Percentiles rank a stretch among this genome's conserved stretches.
These are phyloP conservation scores for Arthroderma sp. DNA, from an alignment of 2,329 filamentous ascomycete genomes.

Conservation along the genomic window DNA sequence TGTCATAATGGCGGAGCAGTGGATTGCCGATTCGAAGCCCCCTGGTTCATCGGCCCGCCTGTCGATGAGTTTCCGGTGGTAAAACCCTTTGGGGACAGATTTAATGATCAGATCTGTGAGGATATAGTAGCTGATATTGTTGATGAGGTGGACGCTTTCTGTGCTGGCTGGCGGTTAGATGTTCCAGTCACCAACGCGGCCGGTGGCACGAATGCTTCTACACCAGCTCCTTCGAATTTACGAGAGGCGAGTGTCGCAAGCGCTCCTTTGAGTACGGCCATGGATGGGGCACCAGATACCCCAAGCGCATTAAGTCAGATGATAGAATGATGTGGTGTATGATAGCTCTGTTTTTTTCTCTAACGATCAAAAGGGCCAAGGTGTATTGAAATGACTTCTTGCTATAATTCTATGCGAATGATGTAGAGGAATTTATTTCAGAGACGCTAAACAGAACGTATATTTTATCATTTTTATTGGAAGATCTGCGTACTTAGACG, in stretches of 20 bases:
- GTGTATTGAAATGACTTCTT: not conserved
- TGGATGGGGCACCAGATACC: not conserved
- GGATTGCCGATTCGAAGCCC: slow-evolving; percentile 85
- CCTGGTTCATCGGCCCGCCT: slow-evolving; percentile 77
- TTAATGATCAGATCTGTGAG: slow-evolving; percentile 86
- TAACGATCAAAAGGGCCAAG: not conserved
- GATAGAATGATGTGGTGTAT: not conserved
- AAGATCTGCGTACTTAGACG: slow-evolving; percentile 12
- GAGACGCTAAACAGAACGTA: not conserved
- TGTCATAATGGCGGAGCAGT: slow-evolving; percentile 84
- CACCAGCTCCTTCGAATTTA: not conserved
- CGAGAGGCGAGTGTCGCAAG: slow-evolving; percentile 1
- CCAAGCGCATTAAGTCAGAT: not conserved
- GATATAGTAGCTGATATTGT: slow-evolving; percentile 87
- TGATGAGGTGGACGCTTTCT: slow-evolving; percentile 66
- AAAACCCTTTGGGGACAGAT: slow-evolving; percentile 56
- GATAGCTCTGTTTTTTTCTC: not conserved
- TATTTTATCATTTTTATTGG: not conserved
- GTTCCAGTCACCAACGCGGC: not conserved
- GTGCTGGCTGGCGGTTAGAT: slow-evolving; percentile 40
- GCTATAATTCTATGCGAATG: not conserved
- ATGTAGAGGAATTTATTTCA: not conserved
- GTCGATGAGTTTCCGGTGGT: slow-evolving; percentile 23
- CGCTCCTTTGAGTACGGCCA: not conserved
- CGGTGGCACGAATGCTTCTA: slow-evolving; percentile 6